Percentiles rank a stretch among this genome's conserved stretches.
phyloP scores from a whole-genome alignment of 768 basidiomycete species.

The Podaxis rugospora region DNA sequence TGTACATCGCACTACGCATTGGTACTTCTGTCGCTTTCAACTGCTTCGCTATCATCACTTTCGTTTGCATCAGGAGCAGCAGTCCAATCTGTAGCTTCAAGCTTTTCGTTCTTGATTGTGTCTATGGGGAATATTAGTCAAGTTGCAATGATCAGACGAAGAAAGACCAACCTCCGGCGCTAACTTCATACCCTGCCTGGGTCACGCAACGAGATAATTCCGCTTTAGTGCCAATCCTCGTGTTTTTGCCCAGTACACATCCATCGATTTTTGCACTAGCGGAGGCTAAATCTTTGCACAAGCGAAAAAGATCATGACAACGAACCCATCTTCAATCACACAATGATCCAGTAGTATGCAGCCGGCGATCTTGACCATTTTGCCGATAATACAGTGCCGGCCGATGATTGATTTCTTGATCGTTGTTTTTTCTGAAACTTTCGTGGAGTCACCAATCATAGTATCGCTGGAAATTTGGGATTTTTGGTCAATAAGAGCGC shows the following conservation, averaged over 20 bases:
- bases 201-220: constrained; percentile 67
- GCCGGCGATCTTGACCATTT: constrained; percentile 76
- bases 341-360: constrained; percentile 90
- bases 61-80: constrained; percentile 18
- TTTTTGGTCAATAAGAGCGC: constrained; percentile 70
- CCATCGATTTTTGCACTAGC: constrained; percentile 71
- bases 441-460: constrained; percentile 78
- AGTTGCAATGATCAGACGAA: neutral
- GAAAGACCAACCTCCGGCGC: constrained; percentile 45
- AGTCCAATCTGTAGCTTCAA: constrained; percentile 35
- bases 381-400: constrained; percentile 80
- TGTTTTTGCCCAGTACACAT: constrained; percentile 71
- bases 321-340: constrained; percentile 81
- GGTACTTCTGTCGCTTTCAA: neutral
- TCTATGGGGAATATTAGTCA: constrained; percentile 31
- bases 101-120: constrained; percentile 39
- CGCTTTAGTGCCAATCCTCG: constrained; percentile 66
- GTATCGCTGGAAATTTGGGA: constrained; percentile 83
- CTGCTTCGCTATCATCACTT: constrained; percentile 11
- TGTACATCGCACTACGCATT: neutral
- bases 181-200: constrained; percentile 75
- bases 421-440: constrained; percentile 71
- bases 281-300: constrained; percentile 2
- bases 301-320: neutral
- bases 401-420: constrained; percentile 82